These are phyloP conservation scores for Suillus brevipes DNA, from an alignment of 768 basidiomycete species.

Conservation along the genomic window DNA sequence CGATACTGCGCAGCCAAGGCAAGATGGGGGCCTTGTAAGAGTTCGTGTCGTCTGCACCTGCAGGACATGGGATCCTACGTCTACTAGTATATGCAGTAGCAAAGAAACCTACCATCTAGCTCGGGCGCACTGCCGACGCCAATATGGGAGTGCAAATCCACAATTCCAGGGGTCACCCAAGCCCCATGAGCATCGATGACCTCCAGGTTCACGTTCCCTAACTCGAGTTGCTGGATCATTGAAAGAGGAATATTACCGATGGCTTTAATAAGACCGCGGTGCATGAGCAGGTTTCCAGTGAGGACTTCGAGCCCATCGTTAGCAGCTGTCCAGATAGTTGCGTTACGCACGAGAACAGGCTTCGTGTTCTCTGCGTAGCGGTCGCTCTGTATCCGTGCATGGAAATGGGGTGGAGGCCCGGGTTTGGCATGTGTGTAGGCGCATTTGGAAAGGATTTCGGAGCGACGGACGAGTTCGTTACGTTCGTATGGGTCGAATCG, in stretches of 20 bases:
- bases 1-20: constrained; percentile 58
- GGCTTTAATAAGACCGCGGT: constrained; percentile 64
- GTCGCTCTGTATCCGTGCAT: constrained; percentile 55
- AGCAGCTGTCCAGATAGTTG: constrained; percentile 80
- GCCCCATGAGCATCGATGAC: constrained; percentile 64
- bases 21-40: constrained; percentile 58
- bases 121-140: constrained; percentile 39
- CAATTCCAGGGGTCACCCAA: constrained; percentile 79
- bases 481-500: neutral
- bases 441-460: constrained; percentile 43
- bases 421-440: constrained; percentile 40
- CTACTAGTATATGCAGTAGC: neutral
- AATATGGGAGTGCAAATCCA: constrained; percentile 50
- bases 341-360: constrained; percentile 67
- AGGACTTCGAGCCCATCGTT: constrained; percentile 68
- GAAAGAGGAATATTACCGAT: constrained; percentile 46
- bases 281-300: constrained; percentile 65
- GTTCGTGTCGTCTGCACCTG: constrained; percentile 56
- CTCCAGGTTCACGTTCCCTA: constrained; percentile 39
- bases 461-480: constrained; percentile 13
- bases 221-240: constrained; percentile 20
- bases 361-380: constrained; percentile 63
- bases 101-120: constrained; percentile 27
- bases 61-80: constrained; percentile 17
- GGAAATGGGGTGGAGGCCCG: constrained; percentile 48